Conservation (phyloP, 129 eudicot species). For the Tagetes erecta region DNA sequence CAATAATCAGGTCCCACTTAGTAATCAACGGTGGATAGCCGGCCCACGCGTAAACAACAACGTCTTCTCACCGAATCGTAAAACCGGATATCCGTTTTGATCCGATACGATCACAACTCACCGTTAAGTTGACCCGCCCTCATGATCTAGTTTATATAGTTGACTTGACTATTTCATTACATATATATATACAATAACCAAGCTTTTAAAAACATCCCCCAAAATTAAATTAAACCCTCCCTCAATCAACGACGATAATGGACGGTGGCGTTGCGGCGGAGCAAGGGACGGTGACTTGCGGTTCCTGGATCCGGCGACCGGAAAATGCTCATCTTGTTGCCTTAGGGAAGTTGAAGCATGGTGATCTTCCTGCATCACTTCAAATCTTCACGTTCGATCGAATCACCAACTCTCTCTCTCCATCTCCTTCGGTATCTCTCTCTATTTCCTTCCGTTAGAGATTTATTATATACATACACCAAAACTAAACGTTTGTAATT, state of each 20-base stretch:
- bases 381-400: constrained; percentile 77
- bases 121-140: constrained; percentile 17
- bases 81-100: constrained; percentile 36
- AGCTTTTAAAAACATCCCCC: constrained; percentile 22
- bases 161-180: constrained; percentile 26
- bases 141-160: constrained; percentile 19
- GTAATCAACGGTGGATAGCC: constrained; percentile 24
- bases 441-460: background rate
- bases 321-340: constrained; percentile 78
- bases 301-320: constrained; percentile 88
- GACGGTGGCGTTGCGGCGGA: constrained; percentile 55
- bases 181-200: background rate
- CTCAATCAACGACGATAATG: constrained; percentile 26
- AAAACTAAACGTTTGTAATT: too few species aligned
- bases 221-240: constrained; percentile 20
- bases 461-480: too few species aligned
- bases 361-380: constrained; percentile 52
- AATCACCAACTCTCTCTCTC: constrained; percentile 56
- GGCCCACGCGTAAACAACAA: constrained; percentile 27
- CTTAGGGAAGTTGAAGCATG: constrained; percentile 50
- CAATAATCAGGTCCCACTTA: constrained; percentile 2
- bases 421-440: constrained; percentile 61
- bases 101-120: constrained; percentile 26
- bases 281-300: constrained; percentile 68
- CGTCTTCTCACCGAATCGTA: constrained; percentile 19